Evolutionary conservation across 768 basidiomycete species (phyloP).

Genomic region (Phylloporus sp.): DNA sequence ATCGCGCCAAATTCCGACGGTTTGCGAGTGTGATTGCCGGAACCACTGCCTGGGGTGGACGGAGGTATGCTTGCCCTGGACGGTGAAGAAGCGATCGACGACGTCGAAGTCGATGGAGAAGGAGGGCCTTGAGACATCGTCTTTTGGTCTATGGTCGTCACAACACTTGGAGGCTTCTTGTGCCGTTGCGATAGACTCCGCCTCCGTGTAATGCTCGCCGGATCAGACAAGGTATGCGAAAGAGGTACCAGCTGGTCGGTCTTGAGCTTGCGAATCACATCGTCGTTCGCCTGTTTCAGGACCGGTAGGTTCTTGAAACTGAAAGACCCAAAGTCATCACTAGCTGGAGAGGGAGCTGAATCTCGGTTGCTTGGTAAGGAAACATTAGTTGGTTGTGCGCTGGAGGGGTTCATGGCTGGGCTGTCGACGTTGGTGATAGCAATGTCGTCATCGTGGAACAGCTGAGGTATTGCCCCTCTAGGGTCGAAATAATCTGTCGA

Average conservation of each 20-base stretch:
- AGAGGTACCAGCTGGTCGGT: constrained; percentile 85
- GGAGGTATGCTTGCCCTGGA: constrained; percentile 72
- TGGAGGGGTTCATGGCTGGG: constrained; percentile 27
- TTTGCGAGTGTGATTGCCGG: constrained; percentile 65
- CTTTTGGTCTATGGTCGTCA: constrained; percentile 67
- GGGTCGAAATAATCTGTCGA: constrained; percentile 99
- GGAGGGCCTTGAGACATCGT: constrained; percentile 70
- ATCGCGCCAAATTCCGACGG: constrained; percentile 87
- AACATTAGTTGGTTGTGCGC: constrained; percentile 15
- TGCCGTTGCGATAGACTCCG: constrained; percentile 79
- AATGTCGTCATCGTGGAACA: constrained; percentile 88
- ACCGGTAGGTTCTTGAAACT: constrained; percentile 97
- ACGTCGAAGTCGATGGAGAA: constrained; percentile 88
- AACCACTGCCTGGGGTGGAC: constrained; percentile 62
- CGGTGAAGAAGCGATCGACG: constrained; percentile 86
- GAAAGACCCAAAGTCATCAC: constrained; percentile 95
- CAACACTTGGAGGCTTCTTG: constrained; percentile 76
- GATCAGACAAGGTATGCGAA: constrained; percentile 67
- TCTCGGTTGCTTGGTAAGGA: constrained; percentile 37
- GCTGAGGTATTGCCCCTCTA: constrained; percentile 84
- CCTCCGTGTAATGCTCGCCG: constrained; percentile 52
- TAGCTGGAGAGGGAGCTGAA: constrained; percentile 49
- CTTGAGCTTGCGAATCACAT: constrained; percentile 92
- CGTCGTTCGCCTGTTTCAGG: constrained; percentile 97
- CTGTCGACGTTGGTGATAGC: constrained; percentile 52